phyloP scores from a whole-genome alignment of 169 alveolate genomes.

The Plasmodium ovale region DNA sequence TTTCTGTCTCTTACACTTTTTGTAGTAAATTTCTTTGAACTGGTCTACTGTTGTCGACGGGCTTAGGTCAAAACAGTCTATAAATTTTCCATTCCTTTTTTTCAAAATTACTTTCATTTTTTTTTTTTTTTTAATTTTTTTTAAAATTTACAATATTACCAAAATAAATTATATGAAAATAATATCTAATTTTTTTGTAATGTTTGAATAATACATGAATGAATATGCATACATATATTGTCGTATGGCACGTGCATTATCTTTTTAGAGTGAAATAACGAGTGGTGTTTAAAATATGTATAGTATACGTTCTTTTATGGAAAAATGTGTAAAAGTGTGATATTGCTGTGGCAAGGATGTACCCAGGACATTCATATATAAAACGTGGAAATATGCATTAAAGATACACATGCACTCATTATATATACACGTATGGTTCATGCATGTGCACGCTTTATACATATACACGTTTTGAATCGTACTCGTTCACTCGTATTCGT shows the following conservation, averaged over 20 bases:
- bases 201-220: slow-evolving; percentile 10
- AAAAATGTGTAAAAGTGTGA: background rate
- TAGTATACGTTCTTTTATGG: background rate
- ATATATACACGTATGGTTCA: background rate
- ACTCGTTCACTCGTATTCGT: background rate
- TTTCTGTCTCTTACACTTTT: slow-evolving; percentile 77
- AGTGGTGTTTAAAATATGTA: background rate
- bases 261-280: background rate
- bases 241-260: slow-evolving; percentile 35
- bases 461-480: background rate
- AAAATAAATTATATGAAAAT: background rate
- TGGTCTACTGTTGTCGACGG: slow-evolving; percentile 84
- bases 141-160: background rate
- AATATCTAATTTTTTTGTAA: background rate
- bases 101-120: slow-evolving; percentile 81
- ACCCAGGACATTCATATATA: no score
- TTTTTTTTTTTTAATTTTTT: slow-evolving; percentile 34
- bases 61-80: slow-evolving; percentile 80
- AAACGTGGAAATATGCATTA: background rate
- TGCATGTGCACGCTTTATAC: background rate
- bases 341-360: background rate
- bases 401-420: background rate
- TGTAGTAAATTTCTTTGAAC: slow-evolving; percentile 77
- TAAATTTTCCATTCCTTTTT: slow-evolving; percentile 83
- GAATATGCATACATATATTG: slow-evolving; percentile 15